These are phyloP conservation scores for Lactarius trivialis DNA, from an alignment of 768 basidiomycete species.

Conservation along the genomic window DNA sequence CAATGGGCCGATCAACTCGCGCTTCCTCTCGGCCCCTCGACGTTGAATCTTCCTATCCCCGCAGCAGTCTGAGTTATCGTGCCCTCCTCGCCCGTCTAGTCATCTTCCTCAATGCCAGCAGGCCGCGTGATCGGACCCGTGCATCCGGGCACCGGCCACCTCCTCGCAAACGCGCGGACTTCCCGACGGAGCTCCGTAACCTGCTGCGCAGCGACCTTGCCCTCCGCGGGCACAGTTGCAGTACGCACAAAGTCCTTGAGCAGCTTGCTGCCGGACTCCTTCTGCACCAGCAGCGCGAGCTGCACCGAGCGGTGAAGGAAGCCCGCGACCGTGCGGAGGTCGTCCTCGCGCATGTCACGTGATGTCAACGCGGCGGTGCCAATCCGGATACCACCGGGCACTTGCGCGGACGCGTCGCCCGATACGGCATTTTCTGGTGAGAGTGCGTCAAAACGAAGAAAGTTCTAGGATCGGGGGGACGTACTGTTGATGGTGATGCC, in stretches of 20 bases:
- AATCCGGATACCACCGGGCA: conserved; percentile 94
- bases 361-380: conserved; percentile 94
- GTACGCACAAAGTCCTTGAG: conserved; percentile 93
- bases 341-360: conserved; percentile 83
- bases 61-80: neutral
- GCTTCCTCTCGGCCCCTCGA: neutral
- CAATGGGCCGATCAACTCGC: neutral
- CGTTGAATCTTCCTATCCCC: conserved; percentile 22
- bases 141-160: conserved; percentile 93
- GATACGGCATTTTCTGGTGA: conserved; percentile 87
- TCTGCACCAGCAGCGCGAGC: conserved; percentile 82
- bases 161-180: conserved; percentile 72
- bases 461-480: conserved; percentile 26
- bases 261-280: conserved; percentile 90
- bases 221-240: conserved; percentile 61
- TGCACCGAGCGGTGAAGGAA: conserved; percentile 95
- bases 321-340: conserved; percentile 79
- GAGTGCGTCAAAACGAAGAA: no score
- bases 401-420: conserved; percentile 91
- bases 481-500: conserved; percentile 95
- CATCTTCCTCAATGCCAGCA: conserved; percentile 55
- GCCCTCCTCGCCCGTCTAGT: conserved; percentile 17
- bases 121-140: conserved; percentile 43
- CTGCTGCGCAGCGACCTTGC: conserved; percentile 60
- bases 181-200: conserved; percentile 74